These are phyloP conservation scores for Capsicum chinense DNA, from an alignment of 257 asterid species.

Conservation along the genomic window DNA sequence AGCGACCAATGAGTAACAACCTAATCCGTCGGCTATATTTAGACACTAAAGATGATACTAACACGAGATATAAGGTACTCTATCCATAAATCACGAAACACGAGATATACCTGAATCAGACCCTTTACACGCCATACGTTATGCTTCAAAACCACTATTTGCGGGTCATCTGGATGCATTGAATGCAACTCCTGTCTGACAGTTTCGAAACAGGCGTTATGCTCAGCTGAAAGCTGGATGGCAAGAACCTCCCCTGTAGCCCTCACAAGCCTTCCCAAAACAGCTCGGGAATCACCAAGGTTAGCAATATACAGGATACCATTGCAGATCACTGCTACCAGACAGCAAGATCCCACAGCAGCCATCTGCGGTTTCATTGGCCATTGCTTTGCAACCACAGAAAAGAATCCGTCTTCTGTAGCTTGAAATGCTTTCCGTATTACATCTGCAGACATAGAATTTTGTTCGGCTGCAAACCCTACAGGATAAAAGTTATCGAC, in stretches of 20 bases:
- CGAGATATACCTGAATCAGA: conserved; percentile 49
- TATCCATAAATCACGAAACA: not conserved
- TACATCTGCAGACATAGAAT: conserved; percentile 51
- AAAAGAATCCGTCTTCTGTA: conserved; percentile 56
- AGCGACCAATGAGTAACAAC: not conserved
- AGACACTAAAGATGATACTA: not conserved
- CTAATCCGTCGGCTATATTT: not conserved
- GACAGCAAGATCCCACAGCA: conserved; percentile 59
- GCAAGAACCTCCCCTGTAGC: conserved; percentile 57
- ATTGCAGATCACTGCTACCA: conserved; percentile 48
- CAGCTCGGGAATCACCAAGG: conserved; percentile 58
- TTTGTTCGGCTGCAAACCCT: conserved; percentile 52
- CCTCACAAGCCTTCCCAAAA: conserved; percentile 52
- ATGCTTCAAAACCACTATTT: conserved; percentile 55
- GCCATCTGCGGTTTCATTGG: conserved; percentile 54
- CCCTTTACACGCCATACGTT: conserved; percentile 64
- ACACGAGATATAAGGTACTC: not conserved
- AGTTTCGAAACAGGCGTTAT: conserved; percentile 54
- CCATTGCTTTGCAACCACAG: conserved; percentile 53
- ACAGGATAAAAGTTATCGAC: conserved; percentile 1
- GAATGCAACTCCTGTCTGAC: conserved; percentile 56
- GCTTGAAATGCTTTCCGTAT: conserved; percentile 58
- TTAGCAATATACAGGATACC: conserved; percentile 52
- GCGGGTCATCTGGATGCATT: conserved; percentile 56
- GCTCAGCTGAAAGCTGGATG: conserved; percentile 54